Conservation (phyloP, 108 stramenopile genomes). For the Schizochytrium sp. region DNA sequence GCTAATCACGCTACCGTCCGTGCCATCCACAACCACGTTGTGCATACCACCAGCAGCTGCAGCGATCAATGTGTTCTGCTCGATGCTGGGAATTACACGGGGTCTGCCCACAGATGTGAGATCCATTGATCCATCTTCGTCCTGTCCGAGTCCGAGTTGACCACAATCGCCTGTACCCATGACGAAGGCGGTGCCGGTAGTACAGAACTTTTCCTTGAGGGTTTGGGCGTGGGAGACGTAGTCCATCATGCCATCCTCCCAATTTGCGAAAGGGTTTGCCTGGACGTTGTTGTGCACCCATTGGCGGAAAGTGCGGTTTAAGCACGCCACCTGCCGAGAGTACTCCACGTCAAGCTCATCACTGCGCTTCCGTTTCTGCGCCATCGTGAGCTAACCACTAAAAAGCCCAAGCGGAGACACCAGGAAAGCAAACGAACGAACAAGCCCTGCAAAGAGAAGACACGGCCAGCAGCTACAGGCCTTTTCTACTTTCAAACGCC, state of each 20-base stretch:
- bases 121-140: slow-evolving; percentile 28
- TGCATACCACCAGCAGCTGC: slow-evolving; percentile 50
- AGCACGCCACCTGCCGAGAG: slow-evolving; percentile 1
- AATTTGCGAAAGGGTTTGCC: slow-evolving; percentile 49
- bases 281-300: slow-evolving; percentile 42
- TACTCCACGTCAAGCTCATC: slow-evolving; percentile 40
- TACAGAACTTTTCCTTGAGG: slow-evolving; percentile 36
- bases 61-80: neutral
- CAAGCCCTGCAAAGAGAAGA: too few species aligned
- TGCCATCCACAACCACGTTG: neutral
- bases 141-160: slow-evolving; percentile 53
- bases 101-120: neutral
- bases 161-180: slow-evolving; percentile 50
- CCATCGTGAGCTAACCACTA: too few species aligned
- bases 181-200: neutral
- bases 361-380: slow-evolving; percentile 3
- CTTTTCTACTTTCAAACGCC: too few species aligned
- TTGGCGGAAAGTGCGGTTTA: slow-evolving; percentile 51
- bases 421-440: too few species aligned
- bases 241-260: slow-evolving; percentile 36
- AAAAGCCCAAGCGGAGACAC: too few species aligned
- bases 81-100: neutral
- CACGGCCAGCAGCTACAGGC: too few species aligned
- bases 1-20: slow-evolving; percentile 33
- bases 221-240: slow-evolving; percentile 48